Conservation (phyloP, 371 early-diverging fungal genomes). For the Rhizomucor pusillus region DNA sequence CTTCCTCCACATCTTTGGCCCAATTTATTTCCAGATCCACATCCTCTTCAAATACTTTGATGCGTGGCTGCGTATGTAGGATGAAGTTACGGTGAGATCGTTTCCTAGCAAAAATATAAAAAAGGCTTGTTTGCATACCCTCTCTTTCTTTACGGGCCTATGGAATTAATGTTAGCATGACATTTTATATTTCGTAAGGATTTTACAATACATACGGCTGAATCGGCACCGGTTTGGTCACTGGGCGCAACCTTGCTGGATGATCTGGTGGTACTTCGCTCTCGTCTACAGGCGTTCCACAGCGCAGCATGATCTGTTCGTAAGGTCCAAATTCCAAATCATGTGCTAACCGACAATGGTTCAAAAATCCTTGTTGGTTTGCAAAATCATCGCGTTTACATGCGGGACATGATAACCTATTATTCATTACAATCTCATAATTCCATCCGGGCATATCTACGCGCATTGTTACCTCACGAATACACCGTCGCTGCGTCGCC, state of each 20-base stretch:
- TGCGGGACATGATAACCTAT: slow-evolving; percentile 53
- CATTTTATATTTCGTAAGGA: background rate
- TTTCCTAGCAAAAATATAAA: no score
- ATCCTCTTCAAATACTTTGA: slow-evolving; percentile 72
- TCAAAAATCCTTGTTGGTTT: slow-evolving; percentile 76
- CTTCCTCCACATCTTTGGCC: background rate
- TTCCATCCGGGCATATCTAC: background rate
- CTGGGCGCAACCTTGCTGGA: slow-evolving; percentile 45
- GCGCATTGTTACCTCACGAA: slow-evolving; percentile 56
- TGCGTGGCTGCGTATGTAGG: no score
- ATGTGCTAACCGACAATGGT: slow-evolving; percentile 77
- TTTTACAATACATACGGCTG: slow-evolving; percentile 4
- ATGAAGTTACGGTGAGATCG: no score
- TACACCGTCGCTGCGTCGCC: slow-evolving; percentile 59
- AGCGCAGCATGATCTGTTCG: slow-evolving; percentile 65
- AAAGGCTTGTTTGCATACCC: slow-evolving; percentile 19
- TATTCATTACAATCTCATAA: background rate
- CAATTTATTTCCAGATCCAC: slow-evolving; percentile 59
- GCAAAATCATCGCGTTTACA: slow-evolving; percentile 66
- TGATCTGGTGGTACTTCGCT: slow-evolving; percentile 60
- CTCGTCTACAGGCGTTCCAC: slow-evolving; percentile 68
- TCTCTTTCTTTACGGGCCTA: slow-evolving; percentile 22
- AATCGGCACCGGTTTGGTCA: slow-evolving; percentile 22
- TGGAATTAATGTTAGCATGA: background rate
- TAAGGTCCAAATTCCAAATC: slow-evolving; percentile 65